phyloP scores from a whole-genome alignment of 345 rosid genomes.

The Linum lewisii region DNA sequence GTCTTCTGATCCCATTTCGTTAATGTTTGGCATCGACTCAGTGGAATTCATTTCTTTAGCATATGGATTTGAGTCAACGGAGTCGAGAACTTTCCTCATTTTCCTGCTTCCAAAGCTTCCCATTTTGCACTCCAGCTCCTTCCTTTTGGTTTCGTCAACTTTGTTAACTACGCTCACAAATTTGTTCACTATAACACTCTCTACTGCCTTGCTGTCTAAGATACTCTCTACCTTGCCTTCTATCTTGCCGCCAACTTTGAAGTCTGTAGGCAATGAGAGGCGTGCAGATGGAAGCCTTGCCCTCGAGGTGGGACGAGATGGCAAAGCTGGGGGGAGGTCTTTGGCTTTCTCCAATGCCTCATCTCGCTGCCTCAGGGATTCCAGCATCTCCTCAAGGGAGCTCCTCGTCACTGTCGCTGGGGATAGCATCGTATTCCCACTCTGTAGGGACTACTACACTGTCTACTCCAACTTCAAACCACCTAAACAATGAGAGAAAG shows the following conservation, averaged over 20 bases:
- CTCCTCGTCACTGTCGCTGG: conserved; percentile 54
- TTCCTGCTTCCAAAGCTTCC: conserved; percentile 82
- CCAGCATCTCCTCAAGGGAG: conserved; percentile 97
- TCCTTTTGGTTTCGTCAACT: conserved; percentile 56
- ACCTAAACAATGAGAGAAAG: conserved; percentile 8
- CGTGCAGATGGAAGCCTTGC: conserved; percentile 78
- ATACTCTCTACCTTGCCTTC: conserved; percentile 13
- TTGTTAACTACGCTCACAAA: conserved; percentile 11
- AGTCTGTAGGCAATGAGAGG: conserved; percentile 53
- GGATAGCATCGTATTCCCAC: conserved; percentile 61
- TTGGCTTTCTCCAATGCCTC: conserved; percentile 49
- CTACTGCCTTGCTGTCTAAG: neutral
- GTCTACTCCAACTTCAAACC: conserved; percentile 10
- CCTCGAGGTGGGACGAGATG: conserved; percentile 74
- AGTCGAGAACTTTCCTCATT: conserved; percentile 36
- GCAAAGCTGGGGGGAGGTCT: conserved; percentile 88
- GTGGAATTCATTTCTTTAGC: conserved; percentile 19
- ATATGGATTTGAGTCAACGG: conserved; percentile 59
- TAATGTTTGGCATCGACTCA: conserved; percentile 4
- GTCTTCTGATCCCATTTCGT: conserved; percentile 54
- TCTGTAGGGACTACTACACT: neutral
- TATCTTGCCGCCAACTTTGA: conserved; percentile 25
- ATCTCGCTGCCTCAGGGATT: conserved; percentile 59
- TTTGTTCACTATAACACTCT: neutral
- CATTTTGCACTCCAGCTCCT: conserved; percentile 36